Evolutionary conservation across 108 stramenopile species (phyloP), one percentile per base, ranked within the genome.

Genomic region (Cyclotella choctawhatcheeana): DNA sequence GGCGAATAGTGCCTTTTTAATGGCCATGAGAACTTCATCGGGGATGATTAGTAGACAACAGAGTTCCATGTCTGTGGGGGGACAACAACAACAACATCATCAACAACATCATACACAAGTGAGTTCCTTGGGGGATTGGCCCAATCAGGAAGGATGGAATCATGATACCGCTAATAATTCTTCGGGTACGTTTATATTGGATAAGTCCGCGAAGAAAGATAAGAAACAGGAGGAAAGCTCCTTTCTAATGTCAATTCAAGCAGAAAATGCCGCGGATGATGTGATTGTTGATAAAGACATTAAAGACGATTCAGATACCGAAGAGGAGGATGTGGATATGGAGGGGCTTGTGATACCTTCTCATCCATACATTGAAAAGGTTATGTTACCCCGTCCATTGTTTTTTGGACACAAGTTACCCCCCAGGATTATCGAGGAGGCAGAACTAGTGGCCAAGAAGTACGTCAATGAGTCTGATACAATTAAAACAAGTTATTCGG

Each of bases 351-450:
- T 29, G 29, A 37, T 81, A 17, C 80, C 80, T 1, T 32, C 62
- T 20, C 75, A 71, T 21, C 88, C 92, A 73, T 89, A 82, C 54
- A 68, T 74, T 20, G 90, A 95, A 74, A 82, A 82, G 58, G 90
- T 95, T 0, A 56, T 73, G 25, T 45, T 95, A 21, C 86, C 84
- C n/a, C 84, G 89, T 34, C 92, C 94, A 25, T 69, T 95, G 35
- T 95, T 95, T 68, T 95, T 95, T 69, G 94, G 94, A 5, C 73
- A 85, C 44, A 44, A 69, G 0, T 16, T 95, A 29, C 90, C 92
- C 16, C 90, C 91, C 3, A 85, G 89, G 8, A 74, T 92, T 31
- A 29, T 92, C 1, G 69, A 80, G 14, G 89, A 89, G 73, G 89
- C 87, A 8, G 65, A 78, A 66, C 43, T 40, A 20, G 73, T 64